A percentile compares a stretch with the other conserved stretches of the same genome.
Evolutionary conservation across 2,329 filamentous ascomycete genomes (phyloP).

Genomic region (Diaporthe humulicola): DNA sequence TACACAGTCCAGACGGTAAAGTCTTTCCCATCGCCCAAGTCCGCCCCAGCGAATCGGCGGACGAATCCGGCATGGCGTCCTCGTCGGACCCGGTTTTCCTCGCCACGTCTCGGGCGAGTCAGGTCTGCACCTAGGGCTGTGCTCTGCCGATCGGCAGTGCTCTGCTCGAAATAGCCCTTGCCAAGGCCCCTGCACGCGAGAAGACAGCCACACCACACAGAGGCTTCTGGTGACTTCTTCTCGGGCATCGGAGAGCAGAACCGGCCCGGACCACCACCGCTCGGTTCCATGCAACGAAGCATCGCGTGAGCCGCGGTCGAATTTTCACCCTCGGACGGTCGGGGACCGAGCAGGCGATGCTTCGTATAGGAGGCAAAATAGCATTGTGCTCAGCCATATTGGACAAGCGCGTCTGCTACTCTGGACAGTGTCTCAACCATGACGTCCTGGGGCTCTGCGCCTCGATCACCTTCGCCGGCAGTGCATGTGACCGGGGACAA

Average conservation of each 20-base stretch:
- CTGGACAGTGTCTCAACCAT: neutral
- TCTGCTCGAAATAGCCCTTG: slow-evolving; percentile 15
- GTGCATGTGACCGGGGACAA: neutral
- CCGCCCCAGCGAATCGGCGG: neutral
- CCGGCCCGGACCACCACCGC: neutral
- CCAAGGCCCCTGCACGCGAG: neutral
- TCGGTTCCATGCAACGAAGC: neutral
- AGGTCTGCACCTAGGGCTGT: slow-evolving; percentile 20
- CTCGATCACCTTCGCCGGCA: neutral
- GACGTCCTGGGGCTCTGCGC: slow-evolving; percentile 5
- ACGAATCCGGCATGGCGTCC: neutral
- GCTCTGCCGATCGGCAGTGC: neutral
- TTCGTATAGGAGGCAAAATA: neutral
- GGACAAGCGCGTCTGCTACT: neutral
- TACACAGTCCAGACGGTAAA: too few relatives aligned
- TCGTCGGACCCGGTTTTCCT: slow-evolving; percentile 26
- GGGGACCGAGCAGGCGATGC: neutral
- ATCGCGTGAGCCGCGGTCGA: neutral
- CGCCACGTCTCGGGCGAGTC: slow-evolving; percentile 27
- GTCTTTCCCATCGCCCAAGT: neutral
- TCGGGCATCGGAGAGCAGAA: slow-evolving; percentile 2
- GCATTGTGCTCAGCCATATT: neutral
- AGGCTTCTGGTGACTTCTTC: slow-evolving; percentile 18
- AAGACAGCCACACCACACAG: neutral
- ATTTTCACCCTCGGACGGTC: neutral